Conservation (phyloP, 345 rosid species). For the Pugionium dolabratum region DNA sequence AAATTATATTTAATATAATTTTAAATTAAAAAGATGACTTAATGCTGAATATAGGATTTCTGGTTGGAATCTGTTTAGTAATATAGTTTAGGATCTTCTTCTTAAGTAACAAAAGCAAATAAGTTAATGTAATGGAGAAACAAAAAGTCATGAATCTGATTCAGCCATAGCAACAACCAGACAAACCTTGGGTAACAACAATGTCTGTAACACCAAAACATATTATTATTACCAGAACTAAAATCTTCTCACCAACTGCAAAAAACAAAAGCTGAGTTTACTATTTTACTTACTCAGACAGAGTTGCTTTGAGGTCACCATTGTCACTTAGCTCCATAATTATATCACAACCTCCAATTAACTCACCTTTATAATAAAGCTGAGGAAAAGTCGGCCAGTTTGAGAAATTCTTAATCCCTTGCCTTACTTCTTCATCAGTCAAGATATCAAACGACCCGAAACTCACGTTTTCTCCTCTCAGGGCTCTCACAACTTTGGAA, state of each 20-base stretch:
- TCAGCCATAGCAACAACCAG: slow-evolving; percentile 21
- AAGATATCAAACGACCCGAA: slow-evolving; percentile 87
- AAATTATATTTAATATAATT: no score
- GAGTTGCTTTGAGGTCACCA: slow-evolving; percentile 78
- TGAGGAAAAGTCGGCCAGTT: slow-evolving; percentile 99
- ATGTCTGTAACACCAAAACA: slow-evolving; percentile 22
- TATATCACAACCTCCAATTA: slow-evolving; percentile 94
- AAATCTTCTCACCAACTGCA: background rate
- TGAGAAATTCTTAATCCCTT: slow-evolving; percentile 79
- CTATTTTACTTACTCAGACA: slow-evolving; percentile 54
- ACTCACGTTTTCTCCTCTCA: slow-evolving; percentile 63
- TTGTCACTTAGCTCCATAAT: slow-evolving; percentile 66
- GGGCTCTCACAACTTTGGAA: slow-evolving; percentile 84
- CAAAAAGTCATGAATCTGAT: slow-evolving; percentile 4
- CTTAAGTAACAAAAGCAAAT: no score
- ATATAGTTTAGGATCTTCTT: no score
- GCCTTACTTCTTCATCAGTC: slow-evolving; percentile 86
- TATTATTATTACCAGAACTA: slow-evolving; percentile 18
- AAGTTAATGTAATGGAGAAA: background rate
- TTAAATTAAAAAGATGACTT: no score
- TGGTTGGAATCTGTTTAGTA: no score
- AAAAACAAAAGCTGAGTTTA: background rate
- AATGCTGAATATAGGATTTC: no score
- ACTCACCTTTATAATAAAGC: slow-evolving; percentile 92
- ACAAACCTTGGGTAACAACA: slow-evolving; percentile 32